Evolutionary conservation across 2,329 filamentous ascomycete genomes (phyloP).

Genomic region (Daldinia sp.): DNA sequence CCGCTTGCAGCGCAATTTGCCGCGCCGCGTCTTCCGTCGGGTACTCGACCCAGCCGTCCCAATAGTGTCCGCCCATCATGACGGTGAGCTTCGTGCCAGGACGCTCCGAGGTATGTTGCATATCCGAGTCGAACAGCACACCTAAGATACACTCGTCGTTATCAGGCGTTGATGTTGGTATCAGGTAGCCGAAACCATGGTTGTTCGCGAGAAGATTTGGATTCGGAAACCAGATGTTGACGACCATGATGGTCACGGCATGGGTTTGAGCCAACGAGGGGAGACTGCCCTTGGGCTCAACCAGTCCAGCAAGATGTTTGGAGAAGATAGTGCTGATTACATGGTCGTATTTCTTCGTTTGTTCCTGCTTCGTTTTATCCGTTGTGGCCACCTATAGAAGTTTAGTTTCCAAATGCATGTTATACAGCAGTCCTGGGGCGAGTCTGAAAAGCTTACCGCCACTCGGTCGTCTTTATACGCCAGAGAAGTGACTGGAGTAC

Average conservation of each 20-base stretch:
- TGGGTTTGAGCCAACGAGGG: slow-evolving; percentile 66
- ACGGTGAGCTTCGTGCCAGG: slow-evolving; percentile 88
- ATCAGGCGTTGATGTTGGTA: slow-evolving; percentile 79
- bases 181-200: slow-evolving; percentile 89
- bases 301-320: slow-evolving; percentile 57
- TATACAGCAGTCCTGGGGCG: too few relatives aligned
- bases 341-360: slow-evolving; percentile 60
- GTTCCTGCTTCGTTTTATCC: slow-evolving; percentile 30
- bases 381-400: slow-evolving; percentile 51
- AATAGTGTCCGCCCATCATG: slow-evolving; percentile 95
- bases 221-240: slow-evolving; percentile 86
- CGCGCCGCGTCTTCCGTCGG: slow-evolving; percentile 76
- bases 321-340: slow-evolving; percentile 74
- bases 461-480: slow-evolving; percentile 55
- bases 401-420: slow-evolving; percentile 10
- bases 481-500: slow-evolving; percentile 62
- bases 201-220: slow-evolving; percentile 70
- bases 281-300: slow-evolving; percentile 53
- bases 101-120: slow-evolving; percentile 51
- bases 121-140: slow-evolving; percentile 89
- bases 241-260: slow-evolving; percentile 87
- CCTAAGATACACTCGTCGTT: slow-evolving; percentile 89
- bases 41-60: slow-evolving; percentile 71
- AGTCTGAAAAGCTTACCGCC: slow-evolving; percentile 53
- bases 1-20: slow-evolving; percentile 74